A percentile compares a stretch with the other conserved stretches of the same genome.
phyloP scores from a whole-genome alignment of 345 rosid genomes.

The Populus alba region DNA sequence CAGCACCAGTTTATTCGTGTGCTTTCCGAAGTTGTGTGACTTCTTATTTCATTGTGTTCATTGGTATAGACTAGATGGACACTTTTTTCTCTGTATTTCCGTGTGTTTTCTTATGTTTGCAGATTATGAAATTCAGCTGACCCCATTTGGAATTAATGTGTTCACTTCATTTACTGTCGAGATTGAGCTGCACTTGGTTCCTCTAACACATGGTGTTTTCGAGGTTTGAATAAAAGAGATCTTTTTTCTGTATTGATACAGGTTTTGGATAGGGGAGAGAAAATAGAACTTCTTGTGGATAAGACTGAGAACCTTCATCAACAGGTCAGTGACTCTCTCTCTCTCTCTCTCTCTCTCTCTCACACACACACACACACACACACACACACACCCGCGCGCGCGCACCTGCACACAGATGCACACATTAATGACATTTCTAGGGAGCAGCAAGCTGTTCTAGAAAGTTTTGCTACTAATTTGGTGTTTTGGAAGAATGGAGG shows the following conservation, averaged over 20 bases:
- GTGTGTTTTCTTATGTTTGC: neutral
- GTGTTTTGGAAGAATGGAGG: neutral
- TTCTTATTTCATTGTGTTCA: neutral
- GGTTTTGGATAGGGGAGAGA: conserved; percentile 48
- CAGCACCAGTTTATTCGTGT: neutral
- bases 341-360: neutral
- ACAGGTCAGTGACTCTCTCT: conserved; percentile 27
- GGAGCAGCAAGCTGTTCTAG: neutral
- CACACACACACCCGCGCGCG: too few relatives aligned
- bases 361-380: neutral
- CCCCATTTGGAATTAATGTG: neutral
- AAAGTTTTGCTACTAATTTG: neutral
- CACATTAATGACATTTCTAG: neutral
- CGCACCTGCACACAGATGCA: too few relatives aligned
- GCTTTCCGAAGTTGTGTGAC: neutral
- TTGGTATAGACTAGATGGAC: neutral
- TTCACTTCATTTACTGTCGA: neutral
- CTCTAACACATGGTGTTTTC: neutral
- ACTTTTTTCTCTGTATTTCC: neutral
- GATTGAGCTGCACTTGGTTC: neutral
- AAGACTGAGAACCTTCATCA: conserved; percentile 44
- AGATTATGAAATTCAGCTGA: neutral
- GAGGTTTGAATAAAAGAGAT: neutral
- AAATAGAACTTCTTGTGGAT: conserved; percentile 46
- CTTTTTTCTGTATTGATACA: conserved; percentile 1